phyloP scores from a whole-genome alignment of 768 basidiomycete species.

The Phanerodontia chrysosporium region DNA sequence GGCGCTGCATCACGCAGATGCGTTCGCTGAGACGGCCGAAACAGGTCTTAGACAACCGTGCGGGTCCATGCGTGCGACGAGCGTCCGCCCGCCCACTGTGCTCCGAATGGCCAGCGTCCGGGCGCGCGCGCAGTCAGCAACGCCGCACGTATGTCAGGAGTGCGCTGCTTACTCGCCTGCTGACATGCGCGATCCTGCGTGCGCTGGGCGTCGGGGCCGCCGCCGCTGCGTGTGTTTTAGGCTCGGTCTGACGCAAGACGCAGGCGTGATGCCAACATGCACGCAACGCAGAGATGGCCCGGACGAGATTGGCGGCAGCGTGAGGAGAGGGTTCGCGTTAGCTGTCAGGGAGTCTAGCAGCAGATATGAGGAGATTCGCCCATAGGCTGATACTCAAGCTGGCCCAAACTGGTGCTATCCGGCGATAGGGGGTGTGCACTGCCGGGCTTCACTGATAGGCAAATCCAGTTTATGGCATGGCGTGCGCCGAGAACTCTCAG shows the following conservation, averaged over 20 bases:
- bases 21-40: neutral
- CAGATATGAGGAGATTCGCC: slow-evolving; percentile 3
- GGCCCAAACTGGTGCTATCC: neutral
- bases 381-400: slow-evolving; percentile 1
- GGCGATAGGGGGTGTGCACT: slow-evolving; percentile 1
- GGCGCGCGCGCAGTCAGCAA: too few species aligned
- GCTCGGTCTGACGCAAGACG: slow-evolving; percentile 8
- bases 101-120: too few species aligned
- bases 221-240: slow-evolving; percentile 4
- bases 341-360: neutral
- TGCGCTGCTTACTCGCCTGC: neutral
- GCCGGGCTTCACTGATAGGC: neutral
- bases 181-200: too few species aligned
- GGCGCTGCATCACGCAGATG: neutral
- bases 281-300: neutral
- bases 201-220: too few species aligned
- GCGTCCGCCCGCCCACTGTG: neutral
- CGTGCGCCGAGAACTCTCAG: neutral
- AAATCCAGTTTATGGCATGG: neutral
- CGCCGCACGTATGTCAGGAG: neutral
- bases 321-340: neutral
- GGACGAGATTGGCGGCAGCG: neutral
- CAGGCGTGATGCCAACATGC: too few species aligned
- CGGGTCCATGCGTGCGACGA: too few species aligned
- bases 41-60: neutral